Percentiles rank a stretch among this genome's conserved stretches.
These are phyloP conservation scores for Calophaca sinica DNA, from an alignment of 306 rosid species.

Conservation along the genomic window DNA sequence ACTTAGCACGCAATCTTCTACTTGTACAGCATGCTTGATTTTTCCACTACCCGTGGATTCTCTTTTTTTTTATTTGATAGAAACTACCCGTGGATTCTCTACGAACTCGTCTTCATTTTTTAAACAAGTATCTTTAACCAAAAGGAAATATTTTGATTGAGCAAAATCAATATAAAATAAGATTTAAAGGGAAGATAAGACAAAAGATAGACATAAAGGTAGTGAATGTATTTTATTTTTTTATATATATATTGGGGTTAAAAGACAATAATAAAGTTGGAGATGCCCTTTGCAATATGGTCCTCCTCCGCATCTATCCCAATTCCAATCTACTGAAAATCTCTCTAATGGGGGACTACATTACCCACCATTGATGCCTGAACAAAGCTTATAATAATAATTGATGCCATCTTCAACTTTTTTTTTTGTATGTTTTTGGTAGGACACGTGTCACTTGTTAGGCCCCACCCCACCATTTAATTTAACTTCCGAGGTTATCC, in stretches of 20 bases:
- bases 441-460: conserved; percentile 26
- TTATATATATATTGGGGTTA: conserved; percentile 18
- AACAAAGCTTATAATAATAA: conserved; percentile 20
- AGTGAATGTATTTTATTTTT: conserved; percentile 20
- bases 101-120: conserved; percentile 6
- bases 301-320: conserved; percentile 48
- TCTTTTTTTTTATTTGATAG: too few relatives aligned
- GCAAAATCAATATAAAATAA: conserved; percentile 35
- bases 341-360: conserved; percentile 30
- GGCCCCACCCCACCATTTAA: conserved; percentile 36
- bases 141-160: conserved; percentile 25
- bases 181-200: conserved; percentile 44
- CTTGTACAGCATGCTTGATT: conserved; percentile 42
- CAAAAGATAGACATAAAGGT: conserved; percentile 51
- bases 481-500: conserved; percentile 35
- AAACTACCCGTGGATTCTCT: conserved; percentile 30
- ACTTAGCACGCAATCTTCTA: conserved; percentile 24
- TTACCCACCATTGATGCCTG: conserved; percentile 41
- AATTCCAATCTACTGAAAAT: conserved; percentile 26
- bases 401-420: conserved; percentile 47
- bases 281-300: conserved; percentile 50
- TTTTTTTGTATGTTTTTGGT: not conserved
- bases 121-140: conserved; percentile 10
- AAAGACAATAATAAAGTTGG: conserved; percentile 30
- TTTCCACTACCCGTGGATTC: conserved; percentile 34